These are phyloP conservation scores for Pseudogymnoascus verrucosus DNA, from an alignment of 2,329 filamentous ascomycete genomes.

Conservation along the genomic window DNA sequence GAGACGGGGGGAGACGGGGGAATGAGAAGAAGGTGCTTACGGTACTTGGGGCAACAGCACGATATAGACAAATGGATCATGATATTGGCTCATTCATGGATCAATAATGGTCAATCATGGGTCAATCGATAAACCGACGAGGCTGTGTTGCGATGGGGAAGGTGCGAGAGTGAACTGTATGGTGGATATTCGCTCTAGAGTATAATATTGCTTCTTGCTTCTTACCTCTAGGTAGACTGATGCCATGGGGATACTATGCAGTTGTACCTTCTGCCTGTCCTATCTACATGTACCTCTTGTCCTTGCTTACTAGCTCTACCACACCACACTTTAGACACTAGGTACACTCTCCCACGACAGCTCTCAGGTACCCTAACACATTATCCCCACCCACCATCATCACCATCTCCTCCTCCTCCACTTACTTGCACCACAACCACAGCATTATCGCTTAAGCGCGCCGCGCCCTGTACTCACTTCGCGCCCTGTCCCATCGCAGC, in stretches of 20 bases:
- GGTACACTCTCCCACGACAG: not conserved
- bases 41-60: not conserved
- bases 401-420: not conserved
- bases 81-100: too few species aligned
- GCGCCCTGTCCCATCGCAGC: not conserved
- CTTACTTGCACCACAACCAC: not conserved
- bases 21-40: slow-evolving; percentile 1
- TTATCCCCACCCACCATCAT: not conserved
- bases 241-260: not conserved
- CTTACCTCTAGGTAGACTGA: not conserved
- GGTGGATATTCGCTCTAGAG: not conserved
- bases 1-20: not conserved
- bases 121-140: not conserved
- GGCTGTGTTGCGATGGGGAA: not conserved
- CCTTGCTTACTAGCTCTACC: not conserved
- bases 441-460: not conserved
- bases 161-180: not conserved
- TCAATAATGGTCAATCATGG: not conserved
- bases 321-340: not conserved
- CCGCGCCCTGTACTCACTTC: not conserved
- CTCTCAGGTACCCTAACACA: not conserved
- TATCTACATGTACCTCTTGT: not conserved
- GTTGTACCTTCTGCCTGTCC: not conserved
- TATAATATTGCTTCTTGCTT: not conserved
- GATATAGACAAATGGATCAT: not conserved